These are phyloP conservation scores for Calendula officinalis DNA, from an alignment of 129 eudicot species.

Conservation along the genomic window DNA sequence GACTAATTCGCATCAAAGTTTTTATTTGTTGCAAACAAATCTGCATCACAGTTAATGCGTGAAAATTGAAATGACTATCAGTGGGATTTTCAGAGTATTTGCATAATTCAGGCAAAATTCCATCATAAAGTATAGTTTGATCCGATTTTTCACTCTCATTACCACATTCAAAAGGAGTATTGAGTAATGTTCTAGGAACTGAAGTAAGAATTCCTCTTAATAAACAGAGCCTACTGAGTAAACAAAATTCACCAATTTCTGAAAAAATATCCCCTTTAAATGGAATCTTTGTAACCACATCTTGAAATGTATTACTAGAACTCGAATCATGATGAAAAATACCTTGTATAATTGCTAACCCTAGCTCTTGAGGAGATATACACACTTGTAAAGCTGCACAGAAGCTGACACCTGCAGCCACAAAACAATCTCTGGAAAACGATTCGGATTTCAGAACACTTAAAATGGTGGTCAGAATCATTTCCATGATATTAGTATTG, in stretches of 20 bases:
- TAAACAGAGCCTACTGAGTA: slow-evolving; percentile 85
- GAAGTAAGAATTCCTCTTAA: slow-evolving; percentile 89
- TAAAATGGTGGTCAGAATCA: slow-evolving; percentile 49
- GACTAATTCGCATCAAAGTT: slow-evolving; percentile 53
- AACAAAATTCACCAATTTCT: slow-evolving; percentile 51
- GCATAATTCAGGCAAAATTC: slow-evolving; percentile 88
- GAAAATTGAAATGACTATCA: slow-evolving; percentile 95
- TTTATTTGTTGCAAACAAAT: slow-evolving; percentile 95
- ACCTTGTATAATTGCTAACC: slow-evolving; percentile 64
- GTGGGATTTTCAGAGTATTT: slow-evolving; percentile 77
- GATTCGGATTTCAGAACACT: slow-evolving; percentile 61
- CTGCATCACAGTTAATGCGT: slow-evolving; percentile 92
- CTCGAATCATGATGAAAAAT: slow-evolving; percentile 42
- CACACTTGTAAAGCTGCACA: slow-evolving; percentile 89
- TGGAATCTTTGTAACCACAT: slow-evolving; percentile 46
- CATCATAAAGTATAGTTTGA: slow-evolving; percentile 75
- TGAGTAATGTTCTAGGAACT: slow-evolving; percentile 70
- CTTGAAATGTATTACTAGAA: slow-evolving; percentile 18
- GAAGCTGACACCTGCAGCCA: slow-evolving; percentile 97
- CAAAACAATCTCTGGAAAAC: slow-evolving; percentile 90
- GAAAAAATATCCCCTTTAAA: slow-evolving; percentile 51
- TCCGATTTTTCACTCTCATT: slow-evolving; percentile 16
- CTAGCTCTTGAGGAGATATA: slow-evolving; percentile 70
- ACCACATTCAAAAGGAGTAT: slow-evolving; percentile 44
- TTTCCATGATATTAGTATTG: slow-evolving; percentile 45